A percentile compares a stretch with the other conserved stretches of the same genome.
Conservation (phyloP, 192 early-diverging fungal species). For the Lobulomyces angularis region DNA sequence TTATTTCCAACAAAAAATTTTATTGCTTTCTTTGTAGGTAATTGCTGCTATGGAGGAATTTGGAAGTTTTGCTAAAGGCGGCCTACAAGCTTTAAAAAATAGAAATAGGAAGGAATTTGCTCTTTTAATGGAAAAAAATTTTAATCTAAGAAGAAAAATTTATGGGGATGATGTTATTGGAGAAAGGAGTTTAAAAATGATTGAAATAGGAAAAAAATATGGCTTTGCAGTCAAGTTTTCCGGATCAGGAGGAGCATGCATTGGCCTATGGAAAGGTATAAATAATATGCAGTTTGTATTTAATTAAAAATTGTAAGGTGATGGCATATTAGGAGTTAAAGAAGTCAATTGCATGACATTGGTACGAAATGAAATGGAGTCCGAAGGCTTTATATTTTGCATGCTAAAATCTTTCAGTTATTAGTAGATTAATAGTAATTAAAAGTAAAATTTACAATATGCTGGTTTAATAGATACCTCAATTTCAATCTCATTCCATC, state of each 20-base stretch:
- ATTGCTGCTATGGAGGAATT: constrained; percentile 39
- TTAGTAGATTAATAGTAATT: no score
- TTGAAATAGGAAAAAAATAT: constrained; percentile 25
- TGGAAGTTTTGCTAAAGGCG: constrained; percentile 22
- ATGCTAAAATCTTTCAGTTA: no score
- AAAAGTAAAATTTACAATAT: no score
- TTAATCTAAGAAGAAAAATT: constrained; percentile 27
- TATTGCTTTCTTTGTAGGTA: constrained; percentile 14
- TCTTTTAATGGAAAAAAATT: constrained; percentile 42
- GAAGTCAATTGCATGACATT: no score
- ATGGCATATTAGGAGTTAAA: no score
- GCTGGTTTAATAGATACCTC: no score
- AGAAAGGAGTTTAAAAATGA: constrained; percentile 31
- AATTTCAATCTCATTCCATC: no score
- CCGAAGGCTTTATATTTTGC: no score
- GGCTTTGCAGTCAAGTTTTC: constrained; percentile 44
- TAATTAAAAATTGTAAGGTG: no score
- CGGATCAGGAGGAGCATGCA: constrained; percentile 45
- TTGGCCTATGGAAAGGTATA: constrained; percentile 45
- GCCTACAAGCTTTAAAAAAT: constrained; percentile 13
- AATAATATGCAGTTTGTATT: no score
- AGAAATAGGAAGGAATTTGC: constrained; percentile 22
- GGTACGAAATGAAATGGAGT: no score
- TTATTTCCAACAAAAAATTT: not conserved
- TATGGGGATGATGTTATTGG: constrained; percentile 43